phyloP scores from a whole-genome alignment of 768 basidiomycete genomes.

The Tephrocybe rancida region DNA sequence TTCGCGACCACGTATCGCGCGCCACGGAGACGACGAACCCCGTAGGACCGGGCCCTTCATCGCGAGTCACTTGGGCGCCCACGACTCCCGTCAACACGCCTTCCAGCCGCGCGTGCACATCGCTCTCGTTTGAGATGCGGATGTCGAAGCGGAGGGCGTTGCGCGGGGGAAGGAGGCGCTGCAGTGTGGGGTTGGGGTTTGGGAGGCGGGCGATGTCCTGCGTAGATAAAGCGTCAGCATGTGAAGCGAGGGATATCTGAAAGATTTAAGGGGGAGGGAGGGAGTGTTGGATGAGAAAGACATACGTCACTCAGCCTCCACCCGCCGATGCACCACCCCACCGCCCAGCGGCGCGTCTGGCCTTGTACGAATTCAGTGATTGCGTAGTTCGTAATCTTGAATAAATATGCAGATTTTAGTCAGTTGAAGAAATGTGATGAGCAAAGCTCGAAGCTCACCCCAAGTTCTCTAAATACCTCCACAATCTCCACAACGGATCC shows the following conservation, averaged over 20 bases:
- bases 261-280: not conserved
- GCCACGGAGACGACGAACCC: constrained; percentile 27
- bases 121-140: constrained; percentile 7
- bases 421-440: not conserved
- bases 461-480: constrained; percentile 43
- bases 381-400: constrained; percentile 84
- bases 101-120: constrained; percentile 30
- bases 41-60: not conserved
- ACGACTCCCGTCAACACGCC: constrained; percentile 3
- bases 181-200: constrained; percentile 44
- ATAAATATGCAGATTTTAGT: not conserved
- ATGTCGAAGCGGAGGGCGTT: constrained; percentile 55
- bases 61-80: not conserved
- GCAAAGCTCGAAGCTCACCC: constrained; percentile 25
- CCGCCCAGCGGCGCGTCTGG: constrained; percentile 87
- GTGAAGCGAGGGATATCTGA: not conserved
- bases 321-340: constrained; percentile 81
- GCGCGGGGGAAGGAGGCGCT: constrained; percentile 55
- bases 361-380: constrained; percentile 86
- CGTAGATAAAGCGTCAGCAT: not conserved
- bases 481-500: constrained; percentile 72
- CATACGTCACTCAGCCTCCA: constrained; percentile 78
- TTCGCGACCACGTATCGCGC: constrained; percentile 69
- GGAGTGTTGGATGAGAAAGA: constrained; percentile 12
- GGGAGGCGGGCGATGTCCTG: constrained; percentile 37